Percentiles rank a stretch among this genome's conserved stretches.
phyloP scores from a whole-genome alignment of 2,329 filamentous ascomycete genomes.

The Aspergillus fumigatus region DNA sequence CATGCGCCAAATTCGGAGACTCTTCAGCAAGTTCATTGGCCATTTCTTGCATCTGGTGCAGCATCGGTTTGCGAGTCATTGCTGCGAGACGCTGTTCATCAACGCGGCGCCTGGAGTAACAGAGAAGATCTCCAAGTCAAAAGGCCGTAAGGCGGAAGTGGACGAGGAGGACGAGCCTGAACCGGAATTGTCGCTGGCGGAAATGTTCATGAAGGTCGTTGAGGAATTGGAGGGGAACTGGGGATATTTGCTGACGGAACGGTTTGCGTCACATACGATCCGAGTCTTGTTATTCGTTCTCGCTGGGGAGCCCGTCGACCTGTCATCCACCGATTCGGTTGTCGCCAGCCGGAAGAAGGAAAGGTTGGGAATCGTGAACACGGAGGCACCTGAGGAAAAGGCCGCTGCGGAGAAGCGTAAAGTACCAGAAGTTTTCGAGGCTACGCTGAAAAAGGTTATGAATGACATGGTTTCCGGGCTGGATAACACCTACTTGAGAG shows the following conservation, averaged over 20 bases:
- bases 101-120: slow-evolving; percentile 75
- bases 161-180: slow-evolving; percentile 40
- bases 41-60: slow-evolving; percentile 88
- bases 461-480: slow-evolving; percentile 68
- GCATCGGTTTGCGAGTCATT: slow-evolving; percentile 95
- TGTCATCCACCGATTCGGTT: slow-evolving; percentile 64
- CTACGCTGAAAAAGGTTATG: slow-evolving; percentile 77
- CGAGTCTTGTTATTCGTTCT: slow-evolving; percentile 81
- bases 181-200: slow-evolving; percentile 67
- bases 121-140: slow-evolving; percentile 58
- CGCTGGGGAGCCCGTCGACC: slow-evolving; percentile 74
- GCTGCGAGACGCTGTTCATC: slow-evolving; percentile 88
- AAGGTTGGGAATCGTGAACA: slow-evolving; percentile 60
- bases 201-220: slow-evolving; percentile 74
- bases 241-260: slow-evolving; percentile 77
- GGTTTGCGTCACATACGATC: slow-evolving; percentile 85
- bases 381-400: slow-evolving; percentile 48
- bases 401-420: slow-evolving; percentile 44
- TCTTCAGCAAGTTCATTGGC: slow-evolving; percentile 80
- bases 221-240: slow-evolving; percentile 85
- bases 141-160: slow-evolving; percentile 37
- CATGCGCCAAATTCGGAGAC: slow-evolving; percentile 71
- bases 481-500: slow-evolving; percentile 73
- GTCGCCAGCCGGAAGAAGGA: slow-evolving; percentile 92
- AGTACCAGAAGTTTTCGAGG: slow-evolving; percentile 74